Conservation (phyloP, 371 early-diverging fungal species). For the Catenaria anguillulae region DNA sequence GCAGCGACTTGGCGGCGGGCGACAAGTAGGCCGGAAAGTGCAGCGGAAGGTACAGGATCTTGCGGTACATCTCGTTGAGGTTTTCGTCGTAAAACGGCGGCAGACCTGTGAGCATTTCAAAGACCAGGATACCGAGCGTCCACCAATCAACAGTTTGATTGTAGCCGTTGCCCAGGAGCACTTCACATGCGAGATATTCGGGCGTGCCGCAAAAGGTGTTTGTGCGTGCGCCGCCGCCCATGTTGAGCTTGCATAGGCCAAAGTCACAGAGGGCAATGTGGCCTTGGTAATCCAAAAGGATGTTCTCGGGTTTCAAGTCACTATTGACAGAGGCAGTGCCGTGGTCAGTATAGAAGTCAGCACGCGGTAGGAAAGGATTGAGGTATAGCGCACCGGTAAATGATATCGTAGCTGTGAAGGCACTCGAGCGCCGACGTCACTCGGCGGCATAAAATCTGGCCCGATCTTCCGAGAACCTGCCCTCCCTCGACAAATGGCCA, state of each 20-base stretch:
- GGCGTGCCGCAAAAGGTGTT: slow-evolving; percentile 98
- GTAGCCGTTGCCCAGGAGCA: slow-evolving; percentile 81
- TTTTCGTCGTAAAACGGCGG: slow-evolving; percentile 95
- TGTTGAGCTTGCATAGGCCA: slow-evolving; percentile 89
- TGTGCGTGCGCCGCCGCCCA: slow-evolving; percentile 82
- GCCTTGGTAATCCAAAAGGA: slow-evolving; percentile 86
- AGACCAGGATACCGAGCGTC: slow-evolving; percentile 91
- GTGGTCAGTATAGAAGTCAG: too few relatives aligned
- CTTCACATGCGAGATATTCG: slow-evolving; percentile 99
- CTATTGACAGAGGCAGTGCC: too few relatives aligned
- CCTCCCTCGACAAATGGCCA: slow-evolving; percentile 68
- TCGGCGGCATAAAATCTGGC: slow-evolving; percentile 60
- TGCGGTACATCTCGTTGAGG: slow-evolving; percentile 87
- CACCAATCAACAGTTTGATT: slow-evolving; percentile 96
- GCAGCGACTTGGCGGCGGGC: slow-evolving; percentile 1
- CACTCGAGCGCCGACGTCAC: slow-evolving; percentile 66
- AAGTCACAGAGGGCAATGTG: slow-evolving; percentile 97
- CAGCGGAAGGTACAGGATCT: slow-evolving; percentile 71
- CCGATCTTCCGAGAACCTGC: slow-evolving; percentile 48
- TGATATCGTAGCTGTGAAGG: slow-evolving; percentile 72
- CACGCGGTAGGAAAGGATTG: background rate
- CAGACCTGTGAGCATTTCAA: slow-evolving; percentile 81
- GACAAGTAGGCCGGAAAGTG: slow-evolving; percentile 38
- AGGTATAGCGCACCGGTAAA: slow-evolving; percentile 41
- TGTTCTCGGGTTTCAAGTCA: slow-evolving; percentile 61